Percentiles rank a stretch among this genome's conserved stretches.
Conservation (phyloP, 2,329 filamentous ascomycete genomes). For the Domatiomyces globalis region DNA sequence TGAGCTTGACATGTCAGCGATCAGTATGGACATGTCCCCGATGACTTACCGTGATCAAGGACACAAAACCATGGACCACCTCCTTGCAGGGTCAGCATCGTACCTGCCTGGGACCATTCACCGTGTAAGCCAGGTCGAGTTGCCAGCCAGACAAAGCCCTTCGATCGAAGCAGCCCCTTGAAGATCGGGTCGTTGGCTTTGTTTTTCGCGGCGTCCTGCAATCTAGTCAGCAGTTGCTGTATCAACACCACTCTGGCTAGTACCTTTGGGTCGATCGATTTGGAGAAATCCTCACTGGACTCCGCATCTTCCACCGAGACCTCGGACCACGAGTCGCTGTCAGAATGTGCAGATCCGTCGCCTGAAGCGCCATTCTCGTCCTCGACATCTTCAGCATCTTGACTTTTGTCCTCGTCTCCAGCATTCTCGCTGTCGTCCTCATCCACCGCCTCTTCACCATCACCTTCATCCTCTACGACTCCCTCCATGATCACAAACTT, state of each 20-base stretch:
- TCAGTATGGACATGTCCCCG: neutral
- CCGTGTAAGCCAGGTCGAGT: slow-evolving; percentile 30
- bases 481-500: slow-evolving; percentile 33
- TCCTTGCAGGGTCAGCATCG: slow-evolving; percentile 30
- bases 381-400: neutral
- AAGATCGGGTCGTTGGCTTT: slow-evolving; percentile 27
- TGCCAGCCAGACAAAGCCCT: slow-evolving; percentile 33
- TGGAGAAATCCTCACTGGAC: slow-evolving; percentile 8
- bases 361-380: neutral
- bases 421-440: slow-evolving; percentile 10
- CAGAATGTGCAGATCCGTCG: neutral
- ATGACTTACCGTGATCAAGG: slow-evolving; percentile 8
- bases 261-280: slow-evolving; percentile 10
- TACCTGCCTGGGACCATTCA: slow-evolving; percentile 34
- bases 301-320: slow-evolving; percentile 2
- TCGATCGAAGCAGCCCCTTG: slow-evolving; percentile 28
- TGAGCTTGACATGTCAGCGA: slow-evolving; percentile 28
- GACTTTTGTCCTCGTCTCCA: neutral
- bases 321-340: slow-evolving; percentile 2
- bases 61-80: slow-evolving; percentile 38
- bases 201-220: slow-evolving; percentile 18
- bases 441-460: slow-evolving; percentile 21
- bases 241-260: neutral
- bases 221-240: neutral
- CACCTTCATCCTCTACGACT: slow-evolving; percentile 20